Evolutionary conservation across 768 basidiomycete genomes (phyloP), one percentile per base, ranked within the genome.

Genomic region (Phallus indusiatus): DNA sequence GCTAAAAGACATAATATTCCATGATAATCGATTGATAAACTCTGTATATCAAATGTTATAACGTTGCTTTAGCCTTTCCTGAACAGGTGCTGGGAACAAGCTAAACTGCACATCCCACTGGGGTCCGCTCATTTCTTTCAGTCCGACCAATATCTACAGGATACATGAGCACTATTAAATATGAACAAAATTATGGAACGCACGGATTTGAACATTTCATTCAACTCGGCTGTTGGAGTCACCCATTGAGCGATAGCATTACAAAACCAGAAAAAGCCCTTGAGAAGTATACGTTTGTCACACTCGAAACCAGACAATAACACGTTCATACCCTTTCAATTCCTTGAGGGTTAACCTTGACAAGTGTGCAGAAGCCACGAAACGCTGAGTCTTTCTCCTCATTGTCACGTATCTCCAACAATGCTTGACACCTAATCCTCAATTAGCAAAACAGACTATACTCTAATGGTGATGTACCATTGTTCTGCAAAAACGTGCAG

Each of bases 301-400:
- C 7, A 50, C 8, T 1, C 21, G 12, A 35, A 24, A 37, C 42
- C 14, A 46, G n/a, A 47, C 47, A 14, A 20, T 18, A 35, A 17
- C 6, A 72, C 1, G 21, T 11, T 18, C 84, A 61, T 58, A 89
- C 94, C 83, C 93, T 93, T 47, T 90, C 83, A 61, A 97, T 91
- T 1, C 95, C 96, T 61, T 83, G 82, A 17, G 96, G 96, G 70
- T 99, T 99, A 33, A 83, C 83, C 72, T 94, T 91, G 61, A 98
- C 92, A 37, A 97, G 85, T 28, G 91, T 91, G 72, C 96, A 99
- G 66, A 99, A 82, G 1, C 96, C 96, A 59, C 94, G 81, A 83
- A 98, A 99, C 6, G 96, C 96, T 20, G 94, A 97, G 67, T 97
- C 96, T 74, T 98, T 99, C 77, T 99, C 96, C 66, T 98, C 95